Conservation (phyloP, 139 green algal species). For the Picochlorum sp. region DNA sequence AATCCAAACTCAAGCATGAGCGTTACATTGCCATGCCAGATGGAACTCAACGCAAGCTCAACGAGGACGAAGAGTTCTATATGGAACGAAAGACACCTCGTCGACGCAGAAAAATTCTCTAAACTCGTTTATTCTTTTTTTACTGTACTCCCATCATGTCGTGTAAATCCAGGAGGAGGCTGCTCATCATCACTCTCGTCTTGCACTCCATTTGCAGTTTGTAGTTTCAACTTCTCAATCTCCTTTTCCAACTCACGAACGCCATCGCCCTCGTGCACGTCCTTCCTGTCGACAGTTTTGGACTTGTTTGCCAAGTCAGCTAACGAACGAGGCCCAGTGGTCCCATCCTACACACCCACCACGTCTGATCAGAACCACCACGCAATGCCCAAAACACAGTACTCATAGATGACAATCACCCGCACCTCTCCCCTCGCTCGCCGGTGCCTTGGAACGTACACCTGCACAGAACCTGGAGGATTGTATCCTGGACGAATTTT, state of each 20-base stretch:
- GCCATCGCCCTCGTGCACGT: too few relatives aligned
- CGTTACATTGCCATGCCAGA: constrained; percentile 31
- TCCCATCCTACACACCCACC: too few relatives aligned
- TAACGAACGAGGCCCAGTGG: too few relatives aligned
- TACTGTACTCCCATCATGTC: too few relatives aligned
- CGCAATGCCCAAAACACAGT: neutral
- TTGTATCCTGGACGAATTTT: constrained; percentile 66
- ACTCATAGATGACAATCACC: neutral
- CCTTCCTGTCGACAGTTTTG: too few relatives aligned
- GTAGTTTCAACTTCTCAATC: too few relatives aligned
- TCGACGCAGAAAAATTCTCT: neutral
- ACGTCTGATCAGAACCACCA: too few relatives aligned
- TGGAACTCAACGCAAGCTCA: constrained; percentile 28
- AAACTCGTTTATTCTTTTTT: neutral
- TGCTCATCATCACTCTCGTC: too few relatives aligned
- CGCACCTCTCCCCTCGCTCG: neutral
- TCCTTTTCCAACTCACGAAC: too few relatives aligned
- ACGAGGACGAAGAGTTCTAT: constrained; percentile 27
- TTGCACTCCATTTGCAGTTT: too few relatives aligned
- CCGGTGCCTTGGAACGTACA: constrained; percentile 37
- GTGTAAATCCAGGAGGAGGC: too few relatives aligned
- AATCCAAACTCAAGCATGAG: constrained; percentile 13
- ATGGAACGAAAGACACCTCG: constrained; percentile 23
- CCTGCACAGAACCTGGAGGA: constrained; percentile 76
- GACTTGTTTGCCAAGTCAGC: too few relatives aligned